Evolutionary conservation across 495 filamentous ascomycete species (phyloP).

Genomic region (Aspergillus egyptiacus): DNA sequence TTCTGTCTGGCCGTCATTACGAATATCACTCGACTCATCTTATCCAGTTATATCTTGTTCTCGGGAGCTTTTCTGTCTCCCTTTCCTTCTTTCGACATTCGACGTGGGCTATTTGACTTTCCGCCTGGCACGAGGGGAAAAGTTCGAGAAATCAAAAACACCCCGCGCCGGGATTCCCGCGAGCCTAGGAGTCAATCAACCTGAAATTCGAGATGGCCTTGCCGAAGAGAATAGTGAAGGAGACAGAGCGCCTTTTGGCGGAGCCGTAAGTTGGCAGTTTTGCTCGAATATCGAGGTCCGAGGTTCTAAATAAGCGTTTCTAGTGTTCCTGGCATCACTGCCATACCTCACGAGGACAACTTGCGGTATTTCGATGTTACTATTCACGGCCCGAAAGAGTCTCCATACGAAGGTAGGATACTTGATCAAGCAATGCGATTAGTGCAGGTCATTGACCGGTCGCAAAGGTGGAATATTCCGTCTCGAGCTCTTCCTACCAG

Average conservation of each 20-base stretch:
- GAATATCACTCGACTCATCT: neutral
- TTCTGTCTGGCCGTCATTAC: neutral
- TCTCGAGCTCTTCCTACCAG: conserved; percentile 96
- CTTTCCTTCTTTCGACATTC: neutral
- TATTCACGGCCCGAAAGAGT: conserved; percentile 90
- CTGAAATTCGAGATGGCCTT: conserved; percentile 53
- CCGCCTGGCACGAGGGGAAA: neutral
- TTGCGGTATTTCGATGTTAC: conserved; percentile 96
- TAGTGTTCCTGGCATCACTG: conserved; percentile 94
- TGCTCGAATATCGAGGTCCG: neutral
- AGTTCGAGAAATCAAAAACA: conserved; percentile 1
- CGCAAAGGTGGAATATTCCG: conserved; percentile 83
- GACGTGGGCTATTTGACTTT: neutral
- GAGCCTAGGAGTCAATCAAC: neutral
- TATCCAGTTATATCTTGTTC: neutral
- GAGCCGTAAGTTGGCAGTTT: conserved; percentile 66
- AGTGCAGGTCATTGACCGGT: conserved; percentile 16
- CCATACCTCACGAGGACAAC: conserved; percentile 97
- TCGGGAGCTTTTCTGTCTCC: neutral
- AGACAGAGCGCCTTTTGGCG: conserved; percentile 94
- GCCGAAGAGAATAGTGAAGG: conserved; percentile 95
- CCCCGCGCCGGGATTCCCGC: conserved; percentile 3
- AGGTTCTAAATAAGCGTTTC: conserved; percentile 8
- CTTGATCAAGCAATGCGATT: neutral
- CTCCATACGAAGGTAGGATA: conserved; percentile 77